Conservation (phyloP, 2,329 filamentous ascomycete genomes). For the Corinectria fuckeliana region DNA sequence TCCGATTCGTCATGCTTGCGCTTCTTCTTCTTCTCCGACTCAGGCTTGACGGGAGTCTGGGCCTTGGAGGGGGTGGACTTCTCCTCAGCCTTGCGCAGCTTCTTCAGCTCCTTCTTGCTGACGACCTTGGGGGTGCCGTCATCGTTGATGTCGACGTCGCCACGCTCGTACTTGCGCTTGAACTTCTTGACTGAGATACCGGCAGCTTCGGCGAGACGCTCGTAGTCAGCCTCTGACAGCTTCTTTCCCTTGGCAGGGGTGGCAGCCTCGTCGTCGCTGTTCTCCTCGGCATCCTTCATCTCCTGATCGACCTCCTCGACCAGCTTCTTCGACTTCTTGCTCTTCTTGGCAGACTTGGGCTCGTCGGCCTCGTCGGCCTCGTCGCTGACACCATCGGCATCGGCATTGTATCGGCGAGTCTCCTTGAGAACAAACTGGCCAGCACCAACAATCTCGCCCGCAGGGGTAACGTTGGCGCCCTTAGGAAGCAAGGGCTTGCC, state of each 20-base stretch:
- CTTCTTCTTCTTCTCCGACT: constrained; percentile 67
- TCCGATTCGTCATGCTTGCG: constrained; percentile 72
- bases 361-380: constrained; percentile 51
- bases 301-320: constrained; percentile 51
- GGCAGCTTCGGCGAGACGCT: constrained; percentile 67
- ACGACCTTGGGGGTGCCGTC: constrained; percentile 71
- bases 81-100: constrained; percentile 69
- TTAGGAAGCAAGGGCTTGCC: constrained; percentile 86
- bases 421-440: constrained; percentile 93
- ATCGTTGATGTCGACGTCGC: constrained; percentile 71
- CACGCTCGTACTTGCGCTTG: constrained; percentile 78
- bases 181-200: constrained; percentile 78
- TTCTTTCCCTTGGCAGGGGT: constrained; percentile 49
- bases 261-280: constrained; percentile 42
- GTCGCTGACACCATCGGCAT: constrained; percentile 84
- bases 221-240: constrained; percentile 63
- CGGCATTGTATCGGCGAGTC: constrained; percentile 90
- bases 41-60: constrained; percentile 52
- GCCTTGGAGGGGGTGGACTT: constrained; percentile 50
- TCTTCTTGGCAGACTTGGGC: constrained; percentile 43
- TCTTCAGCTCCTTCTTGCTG: constrained; percentile 81
- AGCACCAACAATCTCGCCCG: constrained; percentile 67
- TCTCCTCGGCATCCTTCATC: constrained; percentile 53
- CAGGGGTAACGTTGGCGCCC: constrained; percentile 76
- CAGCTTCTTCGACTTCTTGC: constrained; percentile 51